phyloP scores from a whole-genome alignment of 2,329 filamentous ascomycete genomes.

The Xylariales sp. region DNA sequence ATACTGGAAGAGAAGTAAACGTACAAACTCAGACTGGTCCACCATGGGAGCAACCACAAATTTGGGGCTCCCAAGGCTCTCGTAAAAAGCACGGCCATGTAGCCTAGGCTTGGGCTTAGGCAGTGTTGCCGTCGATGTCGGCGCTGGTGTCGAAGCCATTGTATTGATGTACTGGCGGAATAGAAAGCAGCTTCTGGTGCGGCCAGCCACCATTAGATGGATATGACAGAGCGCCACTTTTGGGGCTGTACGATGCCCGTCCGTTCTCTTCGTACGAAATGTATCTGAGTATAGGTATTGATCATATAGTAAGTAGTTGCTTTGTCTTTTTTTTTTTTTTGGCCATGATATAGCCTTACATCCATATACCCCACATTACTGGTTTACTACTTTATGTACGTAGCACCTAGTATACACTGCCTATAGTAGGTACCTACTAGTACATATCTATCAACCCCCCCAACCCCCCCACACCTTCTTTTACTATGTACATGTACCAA shows the following conservation, averaged over 20 bases:
- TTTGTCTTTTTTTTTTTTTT: slow-evolving; percentile 9
- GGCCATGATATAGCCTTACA: neutral
- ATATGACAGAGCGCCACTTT: slow-evolving; percentile 32
- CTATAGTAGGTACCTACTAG: too few relatives aligned
- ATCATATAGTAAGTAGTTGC: neutral
- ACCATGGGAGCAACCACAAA: slow-evolving; percentile 97
- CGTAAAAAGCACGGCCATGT: slow-evolving; percentile 89
- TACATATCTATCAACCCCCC: too few relatives aligned
- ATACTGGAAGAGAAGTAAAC: slow-evolving; percentile 49
- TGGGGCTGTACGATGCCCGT: neutral
- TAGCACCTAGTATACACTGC: too few relatives aligned
- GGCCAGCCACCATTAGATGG: slow-evolving; percentile 38
- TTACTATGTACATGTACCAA: too few relatives aligned
- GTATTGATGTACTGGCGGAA: slow-evolving; percentile 32
- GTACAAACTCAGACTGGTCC: slow-evolving; percentile 95
- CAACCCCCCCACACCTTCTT: too few relatives aligned
- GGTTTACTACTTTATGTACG: neutral
- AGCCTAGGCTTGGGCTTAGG: slow-evolving; percentile 65
- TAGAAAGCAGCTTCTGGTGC: slow-evolving; percentile 36
- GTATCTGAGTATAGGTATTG: neutral
- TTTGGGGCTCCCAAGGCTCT: slow-evolving; percentile 92
- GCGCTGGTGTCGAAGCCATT: slow-evolving; percentile 47
- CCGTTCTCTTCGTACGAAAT: neutral
- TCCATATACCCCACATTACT: neutral
- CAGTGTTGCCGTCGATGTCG: slow-evolving; percentile 38